Base-by-base conservation (phyloP, 257 asterid genomes). In the Solanum acaule region DNA sequence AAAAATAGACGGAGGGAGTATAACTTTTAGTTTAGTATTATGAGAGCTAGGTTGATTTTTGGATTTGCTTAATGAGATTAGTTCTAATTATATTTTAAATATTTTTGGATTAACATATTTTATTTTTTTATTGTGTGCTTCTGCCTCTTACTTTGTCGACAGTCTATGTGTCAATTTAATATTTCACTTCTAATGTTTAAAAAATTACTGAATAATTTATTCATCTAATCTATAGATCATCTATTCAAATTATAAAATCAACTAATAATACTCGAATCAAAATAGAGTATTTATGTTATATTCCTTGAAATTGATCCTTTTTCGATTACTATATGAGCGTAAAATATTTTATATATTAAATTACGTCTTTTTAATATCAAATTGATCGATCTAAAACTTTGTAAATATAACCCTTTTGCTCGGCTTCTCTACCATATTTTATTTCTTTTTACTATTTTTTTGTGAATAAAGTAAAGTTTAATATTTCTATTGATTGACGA, bases 311-410 rank as follows among this genome's bases (percentile, higher is more conserved):
- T 16, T 18, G 0, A 52, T 49, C 22, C 1, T 52, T 52, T 52
- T 16, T 52, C 4, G 10, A 52, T 52, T 9, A 16, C 1, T 18
- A 18, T 6, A 52, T 52, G 63, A 52, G 10, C 9, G 4, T 16
- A 52, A 16, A 52, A 52, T 52, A 52, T 16, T 16, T 52, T 16
- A 52, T 52, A 49, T 2, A 52, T 52, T 52, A 52, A 52, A 52
- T 0, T 52, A 16, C 0, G 8, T 4, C 2, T 16, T 52, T 52
- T 52, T 6, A 52, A 16, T 52, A 52, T 52, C 4, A 52, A 52
- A 0, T 52, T 52, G 2, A 16, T 52, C 10, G 63, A 52, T 52
- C 8, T 52, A 0, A 52, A 6, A 0, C 10, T 52, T 1, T 2
- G 3, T 52, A 0, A 16, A 52, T 52, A 52, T 52, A 18, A 52